Evolutionary conservation across 371 early-diverging fungal species (phyloP).

Genomic region (Capniomyces stellatus): DNA sequence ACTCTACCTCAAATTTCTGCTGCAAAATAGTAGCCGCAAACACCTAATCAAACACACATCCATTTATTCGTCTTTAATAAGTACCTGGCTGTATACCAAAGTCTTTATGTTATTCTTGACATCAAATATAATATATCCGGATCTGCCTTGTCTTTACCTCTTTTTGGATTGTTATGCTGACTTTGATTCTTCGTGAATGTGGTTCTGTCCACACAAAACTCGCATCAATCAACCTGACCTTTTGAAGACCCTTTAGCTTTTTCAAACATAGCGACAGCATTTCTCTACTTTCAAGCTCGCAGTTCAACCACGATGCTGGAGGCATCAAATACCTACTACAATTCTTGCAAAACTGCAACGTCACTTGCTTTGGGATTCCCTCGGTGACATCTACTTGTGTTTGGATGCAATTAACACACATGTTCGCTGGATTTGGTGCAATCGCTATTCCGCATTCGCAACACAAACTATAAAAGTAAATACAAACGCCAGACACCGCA

Average conservation of each 20-base stretch:
- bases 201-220: constrained; percentile 99
- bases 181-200: constrained; percentile 84
- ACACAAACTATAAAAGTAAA: constrained; percentile 39
- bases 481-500: not conserved
- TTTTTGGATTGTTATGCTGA: constrained; percentile 95
- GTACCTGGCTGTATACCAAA: too few relatives aligned
- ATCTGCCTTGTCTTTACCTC: constrained; percentile 30
- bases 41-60: too few relatives aligned
- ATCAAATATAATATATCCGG: not conserved
- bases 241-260: constrained; percentile 74
- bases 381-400: constrained; percentile 92
- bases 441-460: constrained; percentile 95
- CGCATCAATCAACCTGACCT: constrained; percentile 92
- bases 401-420: constrained; percentile 97
- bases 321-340: constrained; percentile 97
- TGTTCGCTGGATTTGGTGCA: constrained; percentile 92
- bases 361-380: constrained; percentile 91
- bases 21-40: constrained; percentile 88
- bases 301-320: constrained; percentile 75
- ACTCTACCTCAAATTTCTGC: constrained; percentile 93
- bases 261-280: constrained; percentile 87
- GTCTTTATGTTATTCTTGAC: too few relatives aligned
- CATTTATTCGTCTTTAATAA: too few relatives aligned
- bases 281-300: constrained; percentile 84
- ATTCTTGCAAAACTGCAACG: constrained; percentile 85